phyloP scores from a whole-genome alignment of 805 yeast genomes.

The Nakazawaea molendinolei region DNA sequence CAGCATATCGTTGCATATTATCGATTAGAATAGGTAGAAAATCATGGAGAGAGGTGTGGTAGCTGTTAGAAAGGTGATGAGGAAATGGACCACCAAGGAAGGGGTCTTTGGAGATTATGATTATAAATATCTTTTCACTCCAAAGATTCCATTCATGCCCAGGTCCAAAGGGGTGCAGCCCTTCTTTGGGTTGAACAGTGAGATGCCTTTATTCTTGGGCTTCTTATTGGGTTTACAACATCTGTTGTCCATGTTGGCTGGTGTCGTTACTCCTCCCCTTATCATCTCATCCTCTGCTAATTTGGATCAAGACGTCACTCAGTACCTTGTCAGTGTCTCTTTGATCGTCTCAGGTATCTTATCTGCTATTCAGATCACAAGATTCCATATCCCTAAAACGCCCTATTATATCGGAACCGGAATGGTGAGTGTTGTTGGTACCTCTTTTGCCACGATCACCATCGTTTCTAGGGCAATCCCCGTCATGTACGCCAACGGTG shows the following conservation, averaged over 20 bases:
- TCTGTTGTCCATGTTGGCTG: constrained; percentile 86
- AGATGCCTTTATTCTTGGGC: constrained; percentile 77
- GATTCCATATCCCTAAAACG: constrained; percentile 70
- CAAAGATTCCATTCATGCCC: constrained; percentile 63
- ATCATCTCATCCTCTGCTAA: constrained; percentile 62
- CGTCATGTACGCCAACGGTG: constrained; percentile 69
- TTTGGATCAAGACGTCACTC: constrained; percentile 39
- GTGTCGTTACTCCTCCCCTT: constrained; percentile 79
- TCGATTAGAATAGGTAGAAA: no score
- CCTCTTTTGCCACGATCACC: constrained; percentile 82
- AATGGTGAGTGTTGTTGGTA: constrained; percentile 82
- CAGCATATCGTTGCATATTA: no score
- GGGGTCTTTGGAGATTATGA: constrained; percentile 87
- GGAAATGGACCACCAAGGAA: constrained; percentile 62
- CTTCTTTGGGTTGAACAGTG: constrained; percentile 74
- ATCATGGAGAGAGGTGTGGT: neutral
- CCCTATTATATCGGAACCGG: constrained; percentile 84
- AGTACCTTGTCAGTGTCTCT: constrained; percentile 66
- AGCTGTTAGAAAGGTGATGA: constrained; percentile 19
- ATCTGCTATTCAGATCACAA: constrained; percentile 70
- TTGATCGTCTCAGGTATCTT: constrained; percentile 66
- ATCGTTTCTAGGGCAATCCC: constrained; percentile 74
- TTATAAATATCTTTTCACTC: constrained; percentile 73
- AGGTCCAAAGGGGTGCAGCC: constrained; percentile 53
- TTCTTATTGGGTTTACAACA: constrained; percentile 81